Evolutionary conservation across 2,329 filamentous ascomycete genomes (phyloP).

Genomic region (Sarocladium strictum): DNA sequence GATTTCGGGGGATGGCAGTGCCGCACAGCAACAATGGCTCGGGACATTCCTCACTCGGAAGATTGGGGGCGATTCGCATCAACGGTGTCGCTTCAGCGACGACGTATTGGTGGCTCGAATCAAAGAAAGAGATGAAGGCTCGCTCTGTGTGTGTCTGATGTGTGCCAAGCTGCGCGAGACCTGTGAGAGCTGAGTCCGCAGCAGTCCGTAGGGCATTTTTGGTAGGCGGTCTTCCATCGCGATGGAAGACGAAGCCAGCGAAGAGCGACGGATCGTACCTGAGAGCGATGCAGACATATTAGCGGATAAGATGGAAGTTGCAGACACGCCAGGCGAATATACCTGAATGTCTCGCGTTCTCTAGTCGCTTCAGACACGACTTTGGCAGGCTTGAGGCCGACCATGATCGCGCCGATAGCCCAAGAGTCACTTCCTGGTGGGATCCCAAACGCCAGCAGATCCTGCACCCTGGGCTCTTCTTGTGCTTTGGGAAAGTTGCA

Average conservation of each 20-base stretch:
- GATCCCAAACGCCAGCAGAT: no score
- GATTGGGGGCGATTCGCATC: slow-evolving; percentile 25
- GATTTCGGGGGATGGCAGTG: slow-evolving; percentile 23
- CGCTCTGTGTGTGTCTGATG: slow-evolving; percentile 35
- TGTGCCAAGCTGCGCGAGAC: slow-evolving; percentile 43
- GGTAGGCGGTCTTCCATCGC: no score
- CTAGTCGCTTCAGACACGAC: not conserved
- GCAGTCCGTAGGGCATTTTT: no score
- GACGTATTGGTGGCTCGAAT: slow-evolving; percentile 39
- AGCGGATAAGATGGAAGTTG: no score
- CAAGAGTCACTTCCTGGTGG: not conserved
- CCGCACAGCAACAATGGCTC: slow-evolving; percentile 23
- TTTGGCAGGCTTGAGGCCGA: not conserved
- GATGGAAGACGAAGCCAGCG: no score
- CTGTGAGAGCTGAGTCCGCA: slow-evolving; percentile 38
- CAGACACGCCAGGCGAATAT: not conserved
- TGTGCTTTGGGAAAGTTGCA: no score
- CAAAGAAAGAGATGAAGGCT: slow-evolving; percentile 45
- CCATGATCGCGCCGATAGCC: not conserved
- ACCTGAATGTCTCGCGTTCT: slow-evolving; percentile 8
- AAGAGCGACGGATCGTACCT: not conserved
- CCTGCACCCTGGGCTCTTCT: no score
- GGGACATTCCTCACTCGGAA: slow-evolving; percentile 11
- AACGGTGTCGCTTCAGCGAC: slow-evolving; percentile 43
- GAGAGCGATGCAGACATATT: not conserved